Evolutionary conservation across 2,329 filamentous ascomycete genomes (phyloP), one percentile per base, ranked within the genome.

Genomic region (Botrytis tulipae): DNA sequence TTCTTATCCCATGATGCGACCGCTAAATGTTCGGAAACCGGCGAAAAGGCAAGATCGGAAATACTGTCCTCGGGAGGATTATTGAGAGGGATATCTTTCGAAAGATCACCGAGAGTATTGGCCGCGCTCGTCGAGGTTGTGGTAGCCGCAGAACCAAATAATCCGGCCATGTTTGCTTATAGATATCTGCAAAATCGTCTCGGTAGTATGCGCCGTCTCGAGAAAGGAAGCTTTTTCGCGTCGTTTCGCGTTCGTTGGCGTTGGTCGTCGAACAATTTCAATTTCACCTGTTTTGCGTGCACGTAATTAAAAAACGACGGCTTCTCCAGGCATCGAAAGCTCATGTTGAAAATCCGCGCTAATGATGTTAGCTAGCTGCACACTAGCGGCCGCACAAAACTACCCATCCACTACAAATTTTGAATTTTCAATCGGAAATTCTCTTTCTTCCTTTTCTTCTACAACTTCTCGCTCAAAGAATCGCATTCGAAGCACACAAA

Each of bases 401-500:
- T 37, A 69, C 42, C 25, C 14, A 46, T 70, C 44, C 48, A 32
- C 71, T 73, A 73, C 59, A 73, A 73, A 73, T 32, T 46, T 68
- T 18, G 3, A 72, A 69, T 32, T 71, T 71, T 65, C 22, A 20
- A 46, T 25, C 3, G 22, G 8, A 8, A 2, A 71, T 70, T 46
- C 72, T 10, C 44, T 32, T 68, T 81, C 68, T 69, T 81, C 2
- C 14, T 57, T 81, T 82, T 80, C 82, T 80, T 80, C 62, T 63
- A 54, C 85, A 89, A 89, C 90, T 91, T 90, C 94, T 97, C 95
- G 95, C 88, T 95, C 94, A 90, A 98, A 94, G 94, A 94, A 97
- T 98, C 95, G 95, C 95, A 92, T 91, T 97, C 94, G 92, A 97
- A 98, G 95, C 95, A 94, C 85, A 94, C 93, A 92, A 86, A 97